Evolutionary conservation across 345 rosid species (phyloP).

Genomic region (Lagerstroemia speciosa): DNA sequence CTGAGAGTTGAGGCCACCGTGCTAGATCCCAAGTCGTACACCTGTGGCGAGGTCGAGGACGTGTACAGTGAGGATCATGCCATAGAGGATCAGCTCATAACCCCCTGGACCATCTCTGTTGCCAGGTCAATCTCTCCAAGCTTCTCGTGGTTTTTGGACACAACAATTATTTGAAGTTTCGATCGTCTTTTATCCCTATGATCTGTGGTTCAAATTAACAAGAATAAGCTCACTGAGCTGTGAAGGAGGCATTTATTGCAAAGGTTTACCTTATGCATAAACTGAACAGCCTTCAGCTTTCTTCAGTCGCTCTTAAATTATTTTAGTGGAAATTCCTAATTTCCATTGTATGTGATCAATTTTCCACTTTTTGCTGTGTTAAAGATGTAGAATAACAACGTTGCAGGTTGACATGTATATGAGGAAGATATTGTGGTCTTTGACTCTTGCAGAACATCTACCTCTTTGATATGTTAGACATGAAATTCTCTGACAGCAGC

Average conservation of each 20-base stretch:
- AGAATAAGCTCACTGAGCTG: background rate
- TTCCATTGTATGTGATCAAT: background rate
- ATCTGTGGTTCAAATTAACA: background rate
- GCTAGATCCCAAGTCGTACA: slow-evolving; percentile 41
- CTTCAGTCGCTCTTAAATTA: no score
- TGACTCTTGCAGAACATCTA: no score
- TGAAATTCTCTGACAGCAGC: no score
- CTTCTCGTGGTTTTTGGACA: background rate
- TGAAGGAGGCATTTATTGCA: background rate
- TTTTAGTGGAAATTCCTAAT: background rate
- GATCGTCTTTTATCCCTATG: background rate
- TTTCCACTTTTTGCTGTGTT: background rate
- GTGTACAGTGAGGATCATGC: slow-evolving; percentile 77
- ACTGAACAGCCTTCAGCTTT: no score
- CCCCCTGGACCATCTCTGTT: slow-evolving; percentile 83
- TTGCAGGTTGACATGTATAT: background rate
- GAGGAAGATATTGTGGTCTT: no score
- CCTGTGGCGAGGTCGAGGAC: slow-evolving; percentile 65
- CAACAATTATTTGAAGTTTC: background rate
- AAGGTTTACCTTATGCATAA: no score
- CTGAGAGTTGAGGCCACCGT: slow-evolving; percentile 32
- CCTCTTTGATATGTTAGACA: no score
- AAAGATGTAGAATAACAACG: background rate
- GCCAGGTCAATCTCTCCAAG: slow-evolving; percentile 40
- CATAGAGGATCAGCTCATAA: slow-evolving; percentile 66